A percentile compares a stretch with the other conserved stretches of the same genome.
Conservation (phyloP, 2,329 filamentous ascomycete genomes). For the Canariomyces notabilis region DNA sequence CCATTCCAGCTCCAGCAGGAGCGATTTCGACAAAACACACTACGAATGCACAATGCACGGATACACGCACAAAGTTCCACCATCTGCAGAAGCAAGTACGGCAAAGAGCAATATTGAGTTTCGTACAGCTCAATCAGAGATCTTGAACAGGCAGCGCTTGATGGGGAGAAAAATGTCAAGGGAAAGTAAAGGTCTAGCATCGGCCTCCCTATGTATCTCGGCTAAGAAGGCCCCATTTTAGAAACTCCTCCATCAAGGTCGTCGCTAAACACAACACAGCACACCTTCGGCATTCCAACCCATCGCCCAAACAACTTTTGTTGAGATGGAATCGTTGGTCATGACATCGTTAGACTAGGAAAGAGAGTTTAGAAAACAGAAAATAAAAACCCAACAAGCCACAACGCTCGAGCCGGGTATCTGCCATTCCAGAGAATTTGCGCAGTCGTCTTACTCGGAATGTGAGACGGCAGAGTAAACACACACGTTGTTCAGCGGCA, state of each 20-base stretch:
- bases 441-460: background rate
- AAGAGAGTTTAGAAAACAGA: conserved; percentile 7
- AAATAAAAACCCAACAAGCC: background rate
- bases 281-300: background rate
- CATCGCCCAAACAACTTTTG: conserved; percentile 4
- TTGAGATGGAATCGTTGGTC: conserved; percentile 17
- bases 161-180: background rate
- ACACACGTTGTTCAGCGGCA: background rate
- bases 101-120: background rate
- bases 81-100: background rate
- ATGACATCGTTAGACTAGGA: conserved; percentile 19
- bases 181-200: conserved; percentile 8
- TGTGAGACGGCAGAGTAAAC: background rate
- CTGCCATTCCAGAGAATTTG: background rate
- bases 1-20: too few relatives aligned
- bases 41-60: too few relatives aligned
- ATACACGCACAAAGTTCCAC: background rate
- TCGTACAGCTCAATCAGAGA: background rate
- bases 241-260: conserved; percentile 18
- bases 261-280: conserved; percentile 13
- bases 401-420: background rate
- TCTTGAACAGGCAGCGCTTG: background rate
- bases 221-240: conserved; percentile 5
- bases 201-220: conserved; percentile 11
- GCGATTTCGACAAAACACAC: too few relatives aligned